phyloP scores from a whole-genome alignment of 2,329 filamentous ascomycete species.

The Xylariaceae sp. region DNA sequence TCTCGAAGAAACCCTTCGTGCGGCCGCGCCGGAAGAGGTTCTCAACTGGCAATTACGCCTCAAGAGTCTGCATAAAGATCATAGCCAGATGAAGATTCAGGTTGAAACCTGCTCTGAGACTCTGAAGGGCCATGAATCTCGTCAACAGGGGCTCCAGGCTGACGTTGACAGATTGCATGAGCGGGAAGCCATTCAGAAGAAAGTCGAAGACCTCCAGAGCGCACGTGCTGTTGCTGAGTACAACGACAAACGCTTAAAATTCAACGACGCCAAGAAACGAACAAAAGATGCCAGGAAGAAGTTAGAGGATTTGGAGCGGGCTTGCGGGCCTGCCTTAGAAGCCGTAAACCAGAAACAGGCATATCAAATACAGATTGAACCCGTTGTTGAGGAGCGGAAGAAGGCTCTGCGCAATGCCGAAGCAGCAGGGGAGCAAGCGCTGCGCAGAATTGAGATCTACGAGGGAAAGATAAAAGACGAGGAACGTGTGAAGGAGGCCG shows the following conservation, averaged over 20 bases:
- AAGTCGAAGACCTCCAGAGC: slow-evolving; percentile 69
- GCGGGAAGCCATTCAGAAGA: slow-evolving; percentile 70
- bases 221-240: slow-evolving; percentile 72
- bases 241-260: slow-evolving; percentile 56
- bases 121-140: slow-evolving; percentile 71
- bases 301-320: slow-evolving; percentile 64
- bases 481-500: slow-evolving; percentile 54
- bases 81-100: slow-evolving; percentile 68
- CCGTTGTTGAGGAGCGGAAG: slow-evolving; percentile 62
- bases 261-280: slow-evolving; percentile 60
- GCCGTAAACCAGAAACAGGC: slow-evolving; percentile 73
- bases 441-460: slow-evolving; percentile 43
- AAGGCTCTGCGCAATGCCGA: slow-evolving; percentile 62
- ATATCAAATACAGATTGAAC: slow-evolving; percentile 67
- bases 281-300: slow-evolving; percentile 63
- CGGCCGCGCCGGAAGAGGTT: slow-evolving; percentile 84
- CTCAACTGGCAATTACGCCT: slow-evolving; percentile 77
- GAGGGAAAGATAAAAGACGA: slow-evolving; percentile 58
- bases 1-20: slow-evolving; percentile 84
- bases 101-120: slow-evolving; percentile 66
- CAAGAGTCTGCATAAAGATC: slow-evolving; percentile 71
- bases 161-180: slow-evolving; percentile 86
- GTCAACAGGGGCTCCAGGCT: slow-evolving; percentile 76
- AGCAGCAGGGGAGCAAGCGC: slow-evolving; percentile 52
- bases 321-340: slow-evolving; percentile 69